phyloP scores from a whole-genome alignment of 257 asterid species.

The Coffea eugenioides region DNA sequence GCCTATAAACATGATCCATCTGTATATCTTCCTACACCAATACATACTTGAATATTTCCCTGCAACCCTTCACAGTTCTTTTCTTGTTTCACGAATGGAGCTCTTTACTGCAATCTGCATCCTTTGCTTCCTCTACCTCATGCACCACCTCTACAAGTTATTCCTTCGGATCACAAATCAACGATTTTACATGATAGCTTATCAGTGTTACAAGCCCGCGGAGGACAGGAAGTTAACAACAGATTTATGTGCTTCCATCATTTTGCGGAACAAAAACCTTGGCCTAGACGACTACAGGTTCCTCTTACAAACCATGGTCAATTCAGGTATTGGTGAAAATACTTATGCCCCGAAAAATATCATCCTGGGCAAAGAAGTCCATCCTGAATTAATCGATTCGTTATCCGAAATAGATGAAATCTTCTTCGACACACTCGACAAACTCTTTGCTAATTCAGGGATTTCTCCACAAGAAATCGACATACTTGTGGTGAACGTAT shows the following conservation, averaged over 20 bases:
- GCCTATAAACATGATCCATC: no score
- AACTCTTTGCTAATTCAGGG: constrained; percentile 22
- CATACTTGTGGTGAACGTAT: constrained; percentile 37
- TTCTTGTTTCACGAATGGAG: not conserved
- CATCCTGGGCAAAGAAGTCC: constrained; percentile 23
- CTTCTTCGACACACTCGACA: constrained; percentile 25
- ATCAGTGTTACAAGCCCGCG: constrained; percentile 31
- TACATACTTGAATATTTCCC: no score
- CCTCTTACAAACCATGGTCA: constrained; percentile 30
- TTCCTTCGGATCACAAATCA: constrained; percentile 5
- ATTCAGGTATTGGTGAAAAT: constrained; percentile 37
- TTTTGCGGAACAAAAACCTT: constrained; percentile 31
- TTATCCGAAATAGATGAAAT: constrained; percentile 30
- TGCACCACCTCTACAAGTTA: constrained; percentile 2
- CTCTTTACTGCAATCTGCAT: not conserved
- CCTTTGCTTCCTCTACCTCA: constrained; percentile 9
- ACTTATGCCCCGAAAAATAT: constrained; percentile 34
- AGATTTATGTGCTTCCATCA: constrained; percentile 8
- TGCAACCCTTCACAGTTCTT: no score
- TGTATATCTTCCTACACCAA: no score
- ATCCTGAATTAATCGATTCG: constrained; percentile 19
- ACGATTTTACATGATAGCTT: constrained; percentile 28
- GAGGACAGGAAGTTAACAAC: constrained; percentile 17
- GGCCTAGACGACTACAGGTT: constrained; percentile 31
- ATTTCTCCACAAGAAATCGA: constrained; percentile 36